Evolutionary conservation across 805 yeast species (phyloP), one percentile per base, ranked within the genome.

Genomic region (Saturnispora kantuleensis): DNA sequence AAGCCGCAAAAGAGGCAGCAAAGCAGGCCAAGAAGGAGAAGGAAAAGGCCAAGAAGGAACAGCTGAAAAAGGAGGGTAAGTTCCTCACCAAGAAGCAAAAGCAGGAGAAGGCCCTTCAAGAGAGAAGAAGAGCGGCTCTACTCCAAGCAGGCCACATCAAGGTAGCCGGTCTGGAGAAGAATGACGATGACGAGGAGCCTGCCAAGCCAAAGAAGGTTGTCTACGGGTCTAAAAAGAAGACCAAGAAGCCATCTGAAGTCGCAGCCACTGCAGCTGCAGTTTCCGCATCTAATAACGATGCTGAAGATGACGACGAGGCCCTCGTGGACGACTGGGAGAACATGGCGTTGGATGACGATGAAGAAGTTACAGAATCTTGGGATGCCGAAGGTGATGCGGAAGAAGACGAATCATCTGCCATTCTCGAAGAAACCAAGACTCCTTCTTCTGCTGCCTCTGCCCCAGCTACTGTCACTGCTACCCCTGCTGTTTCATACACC

Each of bases 11-110:
- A 46, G 74, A 73, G 50, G 89, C 76, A 53, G 79, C 76, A 33
- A 76, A 73, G 45, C 70, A 66, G 54, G 72, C 70, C 10, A 90
- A 84, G 76, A 86, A 80, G 57, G 98, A 93, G 65, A 84, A 78
- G 62, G 97, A 90, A 58, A 83, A 75, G 66, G 74, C 75, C 48
- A 88, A 84, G 71, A 82, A 77, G 53, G 98, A 93, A 57, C 90
- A 86, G 67, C 77, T 93, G 63, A 86, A 85, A 67, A 93, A 96
- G 31, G 97, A 90, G 67, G 99, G 99, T 59, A 93, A 93, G 62
- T 79, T 81, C 45, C 68, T 93, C 60, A 84, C 96, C 48, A 93
- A 86, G 70, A 90, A 89, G 62, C 98, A 93, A 72, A 87, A 84
- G 67, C 96, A 88, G 65, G 95, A 88, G 62, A 84, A 85, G 68